Conservation (phyloP, 176 grass and related monocot genomes). For the Dendrocalamus sinicus region DNA sequence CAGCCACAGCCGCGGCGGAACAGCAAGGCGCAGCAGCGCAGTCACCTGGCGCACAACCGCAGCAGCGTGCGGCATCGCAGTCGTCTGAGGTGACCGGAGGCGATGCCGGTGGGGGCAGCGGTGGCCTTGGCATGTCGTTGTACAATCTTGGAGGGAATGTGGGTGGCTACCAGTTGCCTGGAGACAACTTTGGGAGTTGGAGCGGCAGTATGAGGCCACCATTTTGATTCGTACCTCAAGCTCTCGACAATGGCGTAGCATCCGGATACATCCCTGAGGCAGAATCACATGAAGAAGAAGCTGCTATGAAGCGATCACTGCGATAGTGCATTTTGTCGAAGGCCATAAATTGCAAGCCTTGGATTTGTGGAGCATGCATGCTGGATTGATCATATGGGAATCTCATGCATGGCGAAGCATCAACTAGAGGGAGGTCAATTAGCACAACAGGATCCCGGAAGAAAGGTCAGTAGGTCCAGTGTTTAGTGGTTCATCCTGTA, state of each 20-base stretch:
- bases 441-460: conserved; percentile 15
- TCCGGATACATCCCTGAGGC: neutral
- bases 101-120: conserved; percentile 32
- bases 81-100: conserved; percentile 71
- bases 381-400: neutral
- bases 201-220: conserved; percentile 58
- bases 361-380: conserved; percentile 4
- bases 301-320: neutral
- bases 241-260: neutral
- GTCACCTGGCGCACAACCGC: conserved; percentile 29
- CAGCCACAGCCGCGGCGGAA: conserved; percentile 13
- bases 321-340: conserved; percentile 24
- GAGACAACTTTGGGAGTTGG: conserved; percentile 58
- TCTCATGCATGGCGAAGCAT: conserved; percentile 11
- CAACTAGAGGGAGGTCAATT: neutral
- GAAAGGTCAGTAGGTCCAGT: conserved; percentile 32
- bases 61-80: conserved; percentile 61
- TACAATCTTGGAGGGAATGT: conserved; percentile 67
- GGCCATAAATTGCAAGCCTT: conserved; percentile 15
- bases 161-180: conserved; percentile 52
- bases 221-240: conserved; percentile 37
- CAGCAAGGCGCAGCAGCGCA: conserved; percentile 16
- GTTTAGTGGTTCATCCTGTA: conserved; percentile 44
- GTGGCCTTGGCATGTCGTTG: conserved; percentile 50
- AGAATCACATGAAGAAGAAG: conserved; percentile 17